These are phyloP conservation scores for Berkeleyomyces basicola DNA, from an alignment of 2,329 filamentous ascomycete genomes.

Conservation along the genomic window DNA sequence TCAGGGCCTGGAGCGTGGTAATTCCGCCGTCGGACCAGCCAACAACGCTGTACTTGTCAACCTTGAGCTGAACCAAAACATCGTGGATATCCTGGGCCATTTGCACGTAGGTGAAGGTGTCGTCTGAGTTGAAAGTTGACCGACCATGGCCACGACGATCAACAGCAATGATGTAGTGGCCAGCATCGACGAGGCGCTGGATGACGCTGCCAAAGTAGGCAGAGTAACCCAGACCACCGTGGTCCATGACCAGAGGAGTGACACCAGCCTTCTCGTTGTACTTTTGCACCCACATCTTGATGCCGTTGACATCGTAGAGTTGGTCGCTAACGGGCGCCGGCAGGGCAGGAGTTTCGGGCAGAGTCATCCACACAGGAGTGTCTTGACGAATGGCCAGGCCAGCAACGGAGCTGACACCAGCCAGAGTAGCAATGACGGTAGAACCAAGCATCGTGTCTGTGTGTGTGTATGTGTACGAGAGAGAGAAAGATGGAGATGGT, in stretches of 20 bases:
- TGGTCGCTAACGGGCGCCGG: constrained; percentile 21
- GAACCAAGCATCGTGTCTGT: constrained; percentile 2
- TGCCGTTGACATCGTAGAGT: constrained; percentile 22
- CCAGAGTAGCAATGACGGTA: constrained; percentile 4
- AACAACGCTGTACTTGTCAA: constrained; percentile 21
- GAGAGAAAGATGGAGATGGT: neutral
- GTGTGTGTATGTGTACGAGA: neutral
- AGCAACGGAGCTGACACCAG: neutral
- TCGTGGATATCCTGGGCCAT: constrained; percentile 23
- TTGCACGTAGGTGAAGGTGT: constrained; percentile 24
- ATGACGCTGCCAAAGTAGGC: constrained; percentile 26
- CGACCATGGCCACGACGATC: constrained; percentile 27
- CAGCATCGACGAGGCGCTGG: constrained; percentile 19
- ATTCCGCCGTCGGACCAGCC: constrained; percentile 28
- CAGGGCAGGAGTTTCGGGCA: constrained; percentile 24
- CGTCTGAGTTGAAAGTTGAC: constrained; percentile 21
- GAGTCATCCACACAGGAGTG: constrained; percentile 20
- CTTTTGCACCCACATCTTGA: constrained; percentile 26
- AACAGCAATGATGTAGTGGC: constrained; percentile 24
- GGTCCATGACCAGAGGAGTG: constrained; percentile 24
- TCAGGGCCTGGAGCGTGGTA: constrained; percentile 23
- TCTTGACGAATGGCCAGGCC: constrained; percentile 17
- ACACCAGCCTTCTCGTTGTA: constrained; percentile 23
- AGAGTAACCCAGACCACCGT: constrained; percentile 27
- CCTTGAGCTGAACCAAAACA: constrained; percentile 19